Evolutionary conservation across 2,329 filamentous ascomycete genomes (phyloP).

Genomic region (Colletotrichum lentis): DNA sequence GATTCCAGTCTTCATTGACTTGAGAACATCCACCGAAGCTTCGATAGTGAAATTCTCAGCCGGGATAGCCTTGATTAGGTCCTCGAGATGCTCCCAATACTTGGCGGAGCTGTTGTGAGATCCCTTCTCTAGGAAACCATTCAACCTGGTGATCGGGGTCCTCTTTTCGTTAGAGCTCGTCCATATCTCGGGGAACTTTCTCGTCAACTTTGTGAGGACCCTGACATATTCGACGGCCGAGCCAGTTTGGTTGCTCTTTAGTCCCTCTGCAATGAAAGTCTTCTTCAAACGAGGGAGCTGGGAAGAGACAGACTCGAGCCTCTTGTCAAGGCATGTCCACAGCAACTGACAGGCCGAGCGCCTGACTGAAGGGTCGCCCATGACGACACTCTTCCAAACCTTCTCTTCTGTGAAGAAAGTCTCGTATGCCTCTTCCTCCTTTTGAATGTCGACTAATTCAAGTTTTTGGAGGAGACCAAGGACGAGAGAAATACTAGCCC

Average conservation of each 20-base stretch:
- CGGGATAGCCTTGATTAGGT: constrained; percentile 69
- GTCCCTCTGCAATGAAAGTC: constrained; percentile 74
- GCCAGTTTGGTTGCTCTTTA: constrained; percentile 75
- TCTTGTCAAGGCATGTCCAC: constrained; percentile 56
- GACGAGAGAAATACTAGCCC: constrained; percentile 63
- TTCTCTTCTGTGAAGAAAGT: constrained; percentile 71
- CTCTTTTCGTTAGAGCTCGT: constrained; percentile 65
- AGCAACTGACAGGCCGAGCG: constrained; percentile 62
- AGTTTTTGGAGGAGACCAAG: constrained; percentile 61
- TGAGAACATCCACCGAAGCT: constrained; percentile 68
- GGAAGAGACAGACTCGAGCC: constrained; percentile 56
- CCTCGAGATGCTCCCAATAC: constrained; percentile 76
- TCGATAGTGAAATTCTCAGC: constrained; percentile 53
- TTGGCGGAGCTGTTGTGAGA: constrained; percentile 77
- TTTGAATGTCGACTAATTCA: constrained; percentile 62
- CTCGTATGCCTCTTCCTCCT: constrained; percentile 69
- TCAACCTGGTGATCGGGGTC: constrained; percentile 64
- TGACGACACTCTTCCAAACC: constrained; percentile 73
- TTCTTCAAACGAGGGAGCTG: constrained; percentile 62
- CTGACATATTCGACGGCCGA: constrained; percentile 77
- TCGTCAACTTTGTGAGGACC: constrained; percentile 72
- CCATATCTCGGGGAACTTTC: constrained; percentile 75
- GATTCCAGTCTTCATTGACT: constrained; percentile 75
- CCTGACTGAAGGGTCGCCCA: constrained; percentile 64
- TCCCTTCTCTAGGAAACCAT: constrained; percentile 79